Percentiles rank a stretch among this genome's conserved stretches.
Conservation (phyloP, 805 yeast species). For the Kodamaea restingae region DNA sequence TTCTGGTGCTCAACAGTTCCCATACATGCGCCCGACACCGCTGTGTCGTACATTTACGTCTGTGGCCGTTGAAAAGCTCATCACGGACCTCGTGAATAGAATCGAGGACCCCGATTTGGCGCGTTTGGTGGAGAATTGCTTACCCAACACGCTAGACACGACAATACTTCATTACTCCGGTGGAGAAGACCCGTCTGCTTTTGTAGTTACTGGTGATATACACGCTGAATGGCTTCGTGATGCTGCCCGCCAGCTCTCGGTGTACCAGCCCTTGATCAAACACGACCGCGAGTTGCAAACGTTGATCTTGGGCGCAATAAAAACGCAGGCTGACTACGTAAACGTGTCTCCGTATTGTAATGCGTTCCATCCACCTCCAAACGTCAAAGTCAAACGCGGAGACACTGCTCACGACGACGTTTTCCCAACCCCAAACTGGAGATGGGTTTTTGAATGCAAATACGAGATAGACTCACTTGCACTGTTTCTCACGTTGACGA, state of each 20-base stretch:
- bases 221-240: constrained; percentile 93
- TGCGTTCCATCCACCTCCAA: constrained; percentile 83
- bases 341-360: constrained; percentile 74
- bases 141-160: constrained; percentile 87
- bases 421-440: constrained; percentile 66
- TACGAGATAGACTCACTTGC: constrained; percentile 86
- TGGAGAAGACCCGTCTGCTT: constrained; percentile 41
- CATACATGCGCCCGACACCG: constrained; percentile 72
- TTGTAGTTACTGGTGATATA: constrained; percentile 87
- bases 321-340: constrained; percentile 69
- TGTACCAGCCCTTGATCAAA: constrained; percentile 59
- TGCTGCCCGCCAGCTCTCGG: constrained; percentile 76
- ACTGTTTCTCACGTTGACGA: constrained; percentile 69
- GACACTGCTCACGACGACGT: constrained; percentile 61
- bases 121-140: constrained; percentile 71
- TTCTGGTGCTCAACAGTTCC: constrained; percentile 50
- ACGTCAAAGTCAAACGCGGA: constrained; percentile 45
- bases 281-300: constrained; percentile 47
- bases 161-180: constrained; percentile 68
- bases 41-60: constrained; percentile 73
- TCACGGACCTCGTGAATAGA: constrained; percentile 47
- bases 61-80: constrained; percentile 54
- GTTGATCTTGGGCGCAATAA: constrained; percentile 72
- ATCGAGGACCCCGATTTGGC: constrained; percentile 64
- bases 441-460: constrained; percentile 78